These are phyloP conservation scores for Neonectria sp. DNA, from an alignment of 2,329 filamentous ascomycete genomes.

Conservation along the genomic window DNA sequence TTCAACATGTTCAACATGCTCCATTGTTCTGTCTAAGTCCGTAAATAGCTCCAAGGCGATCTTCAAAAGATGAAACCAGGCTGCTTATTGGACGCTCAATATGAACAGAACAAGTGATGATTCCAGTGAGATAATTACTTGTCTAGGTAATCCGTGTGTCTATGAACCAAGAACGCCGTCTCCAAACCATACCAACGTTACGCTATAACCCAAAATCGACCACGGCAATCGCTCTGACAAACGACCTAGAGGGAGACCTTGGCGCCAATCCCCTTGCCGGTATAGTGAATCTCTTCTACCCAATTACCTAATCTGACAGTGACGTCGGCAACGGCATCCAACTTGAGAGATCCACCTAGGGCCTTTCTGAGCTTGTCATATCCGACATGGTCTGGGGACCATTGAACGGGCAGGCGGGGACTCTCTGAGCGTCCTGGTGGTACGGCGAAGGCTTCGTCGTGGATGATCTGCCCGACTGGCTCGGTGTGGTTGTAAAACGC, in stretches of 20 bases:
- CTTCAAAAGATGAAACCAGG: background rate
- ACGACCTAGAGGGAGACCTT: constrained; percentile 56
- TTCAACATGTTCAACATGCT: background rate
- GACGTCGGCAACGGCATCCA: constrained; percentile 85
- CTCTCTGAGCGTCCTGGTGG: constrained; percentile 81
- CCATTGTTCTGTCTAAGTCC: background rate
- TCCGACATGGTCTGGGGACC: constrained; percentile 83
- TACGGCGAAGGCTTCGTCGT: constrained; percentile 81
- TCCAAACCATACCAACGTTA: constrained; percentile 12
- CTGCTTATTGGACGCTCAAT: background rate
- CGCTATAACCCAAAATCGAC: constrained; percentile 11
- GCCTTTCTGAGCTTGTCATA: constrained; percentile 87
- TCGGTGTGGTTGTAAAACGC: constrained; percentile 88
- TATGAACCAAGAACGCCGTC: constrained; percentile 9
- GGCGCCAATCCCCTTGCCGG: constrained; percentile 79
- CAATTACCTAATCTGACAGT: constrained; percentile 82
- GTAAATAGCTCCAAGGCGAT: background rate
- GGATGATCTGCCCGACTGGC: constrained; percentile 82
- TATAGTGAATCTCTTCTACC: constrained; percentile 80
- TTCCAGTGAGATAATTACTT: background rate
- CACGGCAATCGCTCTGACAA: constrained; percentile 19
- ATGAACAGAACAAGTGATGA: background rate
- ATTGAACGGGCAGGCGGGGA: constrained; percentile 85
- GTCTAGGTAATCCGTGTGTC: constrained; percentile 9
- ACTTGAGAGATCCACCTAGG: constrained; percentile 82